Base-by-base conservation (phyloP, 805 yeast species). In the Candida golubevii region DNA sequence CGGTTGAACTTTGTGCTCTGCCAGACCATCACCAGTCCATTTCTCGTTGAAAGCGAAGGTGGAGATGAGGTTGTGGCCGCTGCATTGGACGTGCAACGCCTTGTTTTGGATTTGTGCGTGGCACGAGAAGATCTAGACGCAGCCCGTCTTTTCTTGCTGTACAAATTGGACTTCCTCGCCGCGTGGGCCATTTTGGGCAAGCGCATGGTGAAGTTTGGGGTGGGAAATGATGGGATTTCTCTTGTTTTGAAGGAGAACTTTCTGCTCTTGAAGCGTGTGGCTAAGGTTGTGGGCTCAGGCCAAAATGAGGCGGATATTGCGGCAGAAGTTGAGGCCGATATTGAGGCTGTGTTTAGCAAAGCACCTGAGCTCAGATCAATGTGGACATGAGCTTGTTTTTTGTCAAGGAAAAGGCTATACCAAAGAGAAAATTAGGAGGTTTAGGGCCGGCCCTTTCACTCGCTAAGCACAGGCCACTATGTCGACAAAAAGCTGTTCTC, bases 161-260 rank as follows among this genome's bases (percentile, higher is more conserved):
- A 68, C 50, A 55, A 53, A 40, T 63, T 54, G 42, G 75, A 71
- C 45, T 57, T 67, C 7, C 35, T 70, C 34, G 74, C 63, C 2
- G 55, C 65, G 3, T 71, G 75, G 75, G 46, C 56, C 4, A 56
- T 68, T 6, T 32, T 61, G 12, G 44, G 31, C 26, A 46, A 41
- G 35, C 31, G 56, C 23, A 31, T 39, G 9, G 36, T 34, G 10
- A 46, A 35, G 32, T 51, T 39, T 33, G 47, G 47, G 1, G 51
- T 49, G 4, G 56, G 56, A 4, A 27, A 45, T 1, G 8, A 34
- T 2, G 35, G 30, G 7, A 44, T 41, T 5, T 26, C 11, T 1
- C 14, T 10, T 2, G 18, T 45, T 1, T 7, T 48, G 2, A 33
- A 7, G 26, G 33, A 30, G 15, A 48, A 48, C 30, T 13, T 40